Base-by-base conservation (phyloP, 257 asterid genomes). In the Solanum ahanhuiri region DNA sequence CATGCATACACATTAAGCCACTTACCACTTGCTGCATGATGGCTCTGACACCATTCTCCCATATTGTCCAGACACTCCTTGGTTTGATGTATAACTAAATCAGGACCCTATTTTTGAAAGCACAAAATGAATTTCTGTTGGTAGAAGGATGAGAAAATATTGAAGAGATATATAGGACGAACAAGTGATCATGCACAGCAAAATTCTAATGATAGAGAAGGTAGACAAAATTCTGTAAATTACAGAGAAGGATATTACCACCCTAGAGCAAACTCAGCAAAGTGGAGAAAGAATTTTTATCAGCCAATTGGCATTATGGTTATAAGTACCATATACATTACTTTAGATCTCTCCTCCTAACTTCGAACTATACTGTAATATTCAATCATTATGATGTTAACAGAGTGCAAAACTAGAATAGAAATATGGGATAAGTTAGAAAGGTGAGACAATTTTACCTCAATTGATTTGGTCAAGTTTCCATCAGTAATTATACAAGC, bases 1-100 rank as follows among this genome's bases (percentile, higher is more conserved):
- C 9, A 69, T 69, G 39, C 51, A 72, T 20, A 35, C 81, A 72
- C 81, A 51, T 83, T 60, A 86, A 88, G 87, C 86, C 58, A 85
- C 92, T 86, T 90, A 95, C 99, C 98, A 92, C 98, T 96, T 79
- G 91, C 93, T 72, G 87, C 87, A 90, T 95, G 99, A 91, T 96
- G 99, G 85, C 91, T 91, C 90, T 93, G 98, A 91, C 99, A 96
- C 99, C 99, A 96, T 87, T 94, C 93, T 82, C 98, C 98, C 99
- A 96, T 96, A 85, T 90, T 89, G 88, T 94, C 97, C 86, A 96
- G 91, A 81, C 98, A 94, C 89, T 95, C 98, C 89, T 91, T 91
- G 35, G 93, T 51, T 91, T 95, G 99, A 90, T 92, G 93, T 86
- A 96, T 96, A 89, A 96, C 93, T 91, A 96, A 89, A 91, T 95